Base-by-base conservation (phyloP, 2,329 filamentous ascomycete species). In the Aspergillus sojae region DNA sequence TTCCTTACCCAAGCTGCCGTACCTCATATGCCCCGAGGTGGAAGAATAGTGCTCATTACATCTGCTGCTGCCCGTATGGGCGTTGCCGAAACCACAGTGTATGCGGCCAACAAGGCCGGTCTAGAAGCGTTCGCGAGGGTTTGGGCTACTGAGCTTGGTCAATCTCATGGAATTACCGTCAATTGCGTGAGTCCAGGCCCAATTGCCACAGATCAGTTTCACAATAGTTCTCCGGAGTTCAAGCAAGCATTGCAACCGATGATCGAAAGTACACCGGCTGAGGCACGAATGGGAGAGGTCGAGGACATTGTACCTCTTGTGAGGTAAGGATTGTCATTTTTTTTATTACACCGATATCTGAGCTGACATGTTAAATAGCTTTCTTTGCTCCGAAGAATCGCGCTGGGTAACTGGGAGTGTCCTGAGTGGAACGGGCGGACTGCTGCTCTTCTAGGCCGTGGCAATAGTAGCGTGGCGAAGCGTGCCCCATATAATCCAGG, bases 101-200 rank as follows among this genome's bases (percentile, higher is more conserved):
- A 52, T n/a, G 23, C 23, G 9, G 48, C 48, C 16, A n/a, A 12
- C 14, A 52, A 52, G 48, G 48, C 48, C 1, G 48, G 19, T 16
- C 1, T 52, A 26, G 48, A 36, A 30, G 36, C 32, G n/a, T 30
- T 52, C 58, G 46, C 46, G 3, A n/a, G 36, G 4, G 46, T 54
- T 5, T 58, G 53, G 62, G 62, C 62, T 4, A 62, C 43, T 11
- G 50, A 63, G 41, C 43, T 63, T 5, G 62, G 62, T 4, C 62
- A 57, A 28, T 30, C 23, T 16, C 45, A 54, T n/a, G 57, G 57
- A 6, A 46, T 61, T 0, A 64, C 62, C 1, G 36, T 64, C 2
- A 64, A 64, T 10, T 54, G 46, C 26, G 46, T 64, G 2, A 53
- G 36, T n/a, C 62, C 62, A 23, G 62, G 62, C 9, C 62, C 58